Base-by-base conservation (phyloP, 805 yeast genomes). In the Kuraishia molischiana region DNA sequence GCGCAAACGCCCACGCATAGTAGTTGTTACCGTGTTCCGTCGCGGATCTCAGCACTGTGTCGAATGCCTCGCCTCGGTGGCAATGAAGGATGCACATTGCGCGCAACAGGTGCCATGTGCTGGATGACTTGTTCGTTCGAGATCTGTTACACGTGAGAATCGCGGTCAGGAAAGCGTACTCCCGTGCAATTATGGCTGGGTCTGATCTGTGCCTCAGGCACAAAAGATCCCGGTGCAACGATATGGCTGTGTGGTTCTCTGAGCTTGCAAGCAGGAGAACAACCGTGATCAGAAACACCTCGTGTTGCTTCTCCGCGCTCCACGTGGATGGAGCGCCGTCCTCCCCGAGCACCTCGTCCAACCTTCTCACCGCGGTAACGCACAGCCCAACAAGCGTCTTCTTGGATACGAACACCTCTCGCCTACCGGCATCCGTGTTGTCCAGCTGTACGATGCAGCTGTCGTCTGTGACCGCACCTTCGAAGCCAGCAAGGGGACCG, bases 1-100 rank as follows among this genome's bases (percentile, higher is more conserved):
- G 51, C 4, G 67, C 53, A 40, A 61, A 55, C n/a, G 53, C 47
- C 62, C 69, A 61, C 0, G 76, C 73, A 38, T 71, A 72, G 46
- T 72, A 72, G 47, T 70, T 73, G 32, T 60, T 47, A 8, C 65
- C 66, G 44, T 72, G 79, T 10, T 49, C 41, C 19, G 41, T 48
- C 0, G 62, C 61, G 0, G 77, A 66, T 6, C 35, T 36, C 2
- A 54, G n/a, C n/a, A n/a, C 20, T 28, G 24, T 17, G 19, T 10
- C 21, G 24, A 14, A 22, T n/a, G 11, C 14, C 19, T 13, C 29
- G 19, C 19, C 19, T 19, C 18, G 29, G 2, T 14, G 10, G 17
- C 5, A 19, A 5, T 24, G 18, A 14, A 17, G 10, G 20, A 34
- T 10, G 18, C 24, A 13, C 29, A 33, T 24, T 36, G 46, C 52